Evolutionary conservation across 768 basidiomycete genomes (phyloP), one percentile per base, ranked within the genome.

Genomic region (Pulveroboletus sp.): DNA sequence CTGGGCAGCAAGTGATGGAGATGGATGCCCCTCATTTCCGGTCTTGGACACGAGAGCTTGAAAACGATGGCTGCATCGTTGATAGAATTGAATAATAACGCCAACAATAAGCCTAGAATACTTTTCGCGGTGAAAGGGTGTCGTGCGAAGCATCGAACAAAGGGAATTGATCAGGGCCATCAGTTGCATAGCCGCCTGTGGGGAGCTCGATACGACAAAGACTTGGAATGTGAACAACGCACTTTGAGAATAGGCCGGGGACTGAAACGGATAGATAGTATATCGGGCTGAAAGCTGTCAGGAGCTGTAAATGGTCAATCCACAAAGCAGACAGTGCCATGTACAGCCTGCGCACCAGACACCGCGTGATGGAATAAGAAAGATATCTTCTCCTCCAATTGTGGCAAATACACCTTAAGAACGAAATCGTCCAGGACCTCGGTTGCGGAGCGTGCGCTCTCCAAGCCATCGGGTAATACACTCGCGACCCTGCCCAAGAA

Each of bases 11-110:
- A 85, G 62, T n/a, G 79, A 72, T 20, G 87, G 55, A 40, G 72
- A 67, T 24, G 52, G 44, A 43, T 78, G 64, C 49, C 80, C 80
- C 31, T 66, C 66, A 14, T 60, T 35, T 16, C 69, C 72, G n/a
- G 55, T 56, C 29, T 63, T 59, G 4, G 80, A 74, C 12, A 87
- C 84, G 29, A 90, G 71, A 61, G 81, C 79, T 53, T 92, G 87
- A 65, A 91, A 97, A 33, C 84, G 78, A 60, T 93, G 87, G 56
- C 90, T 92, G 57, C 93, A 97, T 23, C 88, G 82, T 63, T 97
- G 92, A 60, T 97, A 97, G 63, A 95, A 97, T 66, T 97, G 94
- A 34, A 95, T 92, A 49, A 97, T 87, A 45, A 98, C 87, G 14
- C 88, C 85, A 27, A 98, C 79, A 49, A 98, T 94, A 25, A 98